Percentiles rank a stretch among this genome's conserved stretches.
Conservation (phyloP, 352 stramenopile genomes). For the Pythium insidiosum region DNA sequence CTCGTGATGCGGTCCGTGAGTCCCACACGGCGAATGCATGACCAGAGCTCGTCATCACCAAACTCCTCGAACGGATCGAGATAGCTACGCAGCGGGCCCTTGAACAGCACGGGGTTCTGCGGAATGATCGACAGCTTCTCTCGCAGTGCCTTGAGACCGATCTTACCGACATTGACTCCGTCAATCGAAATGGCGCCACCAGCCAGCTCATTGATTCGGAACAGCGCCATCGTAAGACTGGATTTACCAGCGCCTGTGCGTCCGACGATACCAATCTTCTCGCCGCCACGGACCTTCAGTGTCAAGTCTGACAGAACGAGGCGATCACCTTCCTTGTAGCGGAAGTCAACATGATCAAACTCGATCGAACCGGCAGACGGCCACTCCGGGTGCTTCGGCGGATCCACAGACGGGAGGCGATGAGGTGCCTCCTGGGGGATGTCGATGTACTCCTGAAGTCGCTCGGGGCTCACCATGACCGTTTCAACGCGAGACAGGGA, state of each 20-base stretch:
- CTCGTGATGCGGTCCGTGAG: conserved; percentile 42
- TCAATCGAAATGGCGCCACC: conserved; percentile 86
- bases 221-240: conserved; percentile 86
- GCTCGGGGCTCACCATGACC: conserved; percentile 84
- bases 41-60: conserved; percentile 56
- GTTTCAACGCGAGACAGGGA: conserved; percentile 32
- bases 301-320: conserved; percentile 26
- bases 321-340: conserved; percentile 76
- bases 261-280: conserved; percentile 87
- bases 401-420: conserved; percentile 14
- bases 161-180: conserved; percentile 63
- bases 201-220: conserved; percentile 88
- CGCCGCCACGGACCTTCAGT: conserved; percentile 41
- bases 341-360: conserved; percentile 81
- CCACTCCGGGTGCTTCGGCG: no score
- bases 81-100: conserved; percentile 83
- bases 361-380: conserved; percentile 58
- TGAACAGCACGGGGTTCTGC: conserved; percentile 90
- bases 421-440: conserved; percentile 19
- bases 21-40: conserved; percentile 28
- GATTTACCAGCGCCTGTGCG: conserved; percentile 82
- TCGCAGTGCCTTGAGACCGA: conserved; percentile 78
- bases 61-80: conserved; percentile 88
- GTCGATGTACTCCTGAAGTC: conserved; percentile 82
- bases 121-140: conserved; percentile 89